Percentiles rank a stretch among this genome's conserved stretches.
phyloP scores from a whole-genome alignment of 805 yeast genomes.

The Candida stauntonica region DNA sequence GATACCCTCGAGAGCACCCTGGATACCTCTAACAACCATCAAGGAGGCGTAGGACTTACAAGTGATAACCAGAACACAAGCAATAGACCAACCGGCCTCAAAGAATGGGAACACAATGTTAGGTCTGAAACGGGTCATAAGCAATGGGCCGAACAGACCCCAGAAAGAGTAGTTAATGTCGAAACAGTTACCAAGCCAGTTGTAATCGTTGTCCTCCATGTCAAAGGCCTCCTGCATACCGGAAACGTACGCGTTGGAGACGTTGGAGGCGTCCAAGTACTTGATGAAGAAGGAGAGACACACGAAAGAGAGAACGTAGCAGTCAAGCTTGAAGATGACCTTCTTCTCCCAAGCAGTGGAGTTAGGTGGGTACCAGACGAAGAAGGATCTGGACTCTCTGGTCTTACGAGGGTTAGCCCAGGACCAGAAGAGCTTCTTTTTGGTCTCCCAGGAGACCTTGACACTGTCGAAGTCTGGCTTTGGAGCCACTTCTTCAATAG shows the following conservation, averaged over 20 bases:
- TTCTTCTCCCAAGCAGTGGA: slow-evolving; percentile 14
- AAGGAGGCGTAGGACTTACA: slow-evolving; percentile 6
- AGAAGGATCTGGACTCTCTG: slow-evolving; percentile 11
- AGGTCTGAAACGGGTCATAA: slow-evolving; percentile 8
- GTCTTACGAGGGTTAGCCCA: slow-evolving; percentile 12
- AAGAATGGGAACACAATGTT: slow-evolving; percentile 9
- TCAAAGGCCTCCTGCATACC: slow-evolving; percentile 50
- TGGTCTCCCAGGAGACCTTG: slow-evolving; percentile 4
- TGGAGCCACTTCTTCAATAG: no score
- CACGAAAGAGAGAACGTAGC: slow-evolving; percentile 15
- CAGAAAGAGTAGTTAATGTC: slow-evolving; percentile 9
- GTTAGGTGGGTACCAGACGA: slow-evolving; percentile 20
- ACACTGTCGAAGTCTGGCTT: slow-evolving; percentile 3
- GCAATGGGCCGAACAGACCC: slow-evolving; percentile 11
- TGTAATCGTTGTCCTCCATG: slow-evolving; percentile 28
- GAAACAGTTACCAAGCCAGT: slow-evolving; percentile 13
- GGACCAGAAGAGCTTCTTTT: slow-evolving; percentile 15
- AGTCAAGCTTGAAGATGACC: slow-evolving; percentile 18
- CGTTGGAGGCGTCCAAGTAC: slow-evolving; percentile 16
- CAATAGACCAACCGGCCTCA: slow-evolving; percentile 12
- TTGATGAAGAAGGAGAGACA: slow-evolving; percentile 19
- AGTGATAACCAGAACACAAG: slow-evolving; percentile 10
- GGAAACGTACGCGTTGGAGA: slow-evolving; percentile 51
- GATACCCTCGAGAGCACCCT: slow-evolving; percentile 15
- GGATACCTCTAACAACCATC: slow-evolving; percentile 12